Evolutionary conservation across 169 alveolate genomes (phyloP), one percentile per base, ranked within the genome.

Genomic region (Eimeria falciformis): DNA sequence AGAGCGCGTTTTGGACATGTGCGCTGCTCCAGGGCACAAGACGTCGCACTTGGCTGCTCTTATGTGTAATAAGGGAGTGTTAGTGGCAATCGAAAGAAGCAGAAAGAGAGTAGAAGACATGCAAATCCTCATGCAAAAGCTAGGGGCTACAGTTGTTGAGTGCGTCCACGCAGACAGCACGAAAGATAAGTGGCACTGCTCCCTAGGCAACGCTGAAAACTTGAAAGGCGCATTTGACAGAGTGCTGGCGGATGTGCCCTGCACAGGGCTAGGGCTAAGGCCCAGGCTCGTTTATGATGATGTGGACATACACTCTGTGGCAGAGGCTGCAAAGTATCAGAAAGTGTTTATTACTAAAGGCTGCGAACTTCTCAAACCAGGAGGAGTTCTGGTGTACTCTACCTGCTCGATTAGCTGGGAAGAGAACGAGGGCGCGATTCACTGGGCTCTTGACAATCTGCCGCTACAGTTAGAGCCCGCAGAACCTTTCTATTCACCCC

Each of bases 161-260:
- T 12, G 29, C 18, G 55, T 85, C n/a, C 78, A 55, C 27, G 92
- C 55, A n/a, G 90, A 85, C 23, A 85, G 92, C 58, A 55, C 92
- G 27, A 89, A 89, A 55, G 27, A 14, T 29, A 50, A 37, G 46
- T 89, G 88, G 88, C 43, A 14, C 17, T 62, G 88, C 78, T 37
- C 88, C 25, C 45, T 37, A 4, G 69, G 71, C 7, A 11, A 7
- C 18, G 79, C 79, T 9, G 12, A 6, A 9, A n/a, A n/a, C 14
- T 73, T 85, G 14, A 17, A n/a, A 3, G 47, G 43, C 21, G 93
- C 96, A 43, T 62, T 97, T 78, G 99, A 97, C 92, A 93, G 98
- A 94, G 98, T 97, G 50, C 93, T 98, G 40, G 94, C 97, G 33
- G 99, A 98, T 91, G 99, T 98, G 5, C 99, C 99, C 12, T 98